These are phyloP conservation scores for Aspergillus niger DNA, from an alignment of 2,329 filamentous ascomycete species.

Conservation along the genomic window DNA sequence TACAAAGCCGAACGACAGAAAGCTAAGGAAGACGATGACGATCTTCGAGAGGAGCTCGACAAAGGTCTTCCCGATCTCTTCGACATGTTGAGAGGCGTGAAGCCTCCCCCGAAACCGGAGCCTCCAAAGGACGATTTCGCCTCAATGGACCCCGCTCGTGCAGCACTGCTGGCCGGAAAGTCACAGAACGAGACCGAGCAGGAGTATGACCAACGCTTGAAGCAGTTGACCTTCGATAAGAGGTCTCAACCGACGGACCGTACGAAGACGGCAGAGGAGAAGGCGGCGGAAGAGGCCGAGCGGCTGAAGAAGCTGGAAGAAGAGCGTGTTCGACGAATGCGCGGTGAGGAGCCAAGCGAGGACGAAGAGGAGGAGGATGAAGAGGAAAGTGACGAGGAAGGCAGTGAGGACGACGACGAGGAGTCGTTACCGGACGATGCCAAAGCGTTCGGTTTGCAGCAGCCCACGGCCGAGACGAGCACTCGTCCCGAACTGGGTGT, in stretches of 20 bases:
- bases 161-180: slow-evolving; percentile 60
- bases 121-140: slow-evolving; percentile 46
- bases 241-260: slow-evolving; percentile 82
- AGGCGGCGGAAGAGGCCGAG: slow-evolving; percentile 72
- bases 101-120: slow-evolving; percentile 55
- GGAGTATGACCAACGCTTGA: slow-evolving; percentile 82
- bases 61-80: slow-evolving; percentile 78
- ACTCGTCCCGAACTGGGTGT: slow-evolving; percentile 61
- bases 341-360: slow-evolving; percentile 71
- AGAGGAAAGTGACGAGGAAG: slow-evolving; percentile 40
- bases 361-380: slow-evolving; percentile 62
- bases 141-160: slow-evolving; percentile 65
- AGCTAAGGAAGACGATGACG: slow-evolving; percentile 89
- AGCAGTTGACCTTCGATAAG: slow-evolving; percentile 79
- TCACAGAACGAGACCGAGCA: slow-evolving; percentile 73
- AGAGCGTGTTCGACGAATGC: slow-evolving; percentile 82
- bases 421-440: slow-evolving; percentile 58
- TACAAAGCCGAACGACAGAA: slow-evolving; percentile 94
- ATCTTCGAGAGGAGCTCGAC: slow-evolving; percentile 80
- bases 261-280: slow-evolving; percentile 89
- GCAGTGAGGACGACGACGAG: slow-evolving; percentile 48
- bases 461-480: slow-evolving; percentile 43
- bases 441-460: slow-evolving; percentile 63
- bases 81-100: slow-evolving; percentile 64
- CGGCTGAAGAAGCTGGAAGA: slow-evolving; percentile 79